Evolutionary conservation across 2,329 filamentous ascomycete genomes (phyloP).

Genomic region (Cordyceps sp.): DNA sequence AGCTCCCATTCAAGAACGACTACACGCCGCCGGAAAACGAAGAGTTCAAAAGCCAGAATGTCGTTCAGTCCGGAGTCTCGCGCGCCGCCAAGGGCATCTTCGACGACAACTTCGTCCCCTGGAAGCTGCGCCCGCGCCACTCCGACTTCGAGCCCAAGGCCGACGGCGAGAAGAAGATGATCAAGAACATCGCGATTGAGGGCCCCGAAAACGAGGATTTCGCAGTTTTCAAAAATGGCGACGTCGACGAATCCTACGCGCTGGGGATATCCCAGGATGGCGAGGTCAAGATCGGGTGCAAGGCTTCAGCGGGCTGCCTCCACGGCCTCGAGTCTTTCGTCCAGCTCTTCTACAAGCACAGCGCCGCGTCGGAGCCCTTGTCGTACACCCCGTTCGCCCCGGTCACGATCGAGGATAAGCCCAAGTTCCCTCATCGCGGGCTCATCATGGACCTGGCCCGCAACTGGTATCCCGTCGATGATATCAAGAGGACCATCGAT

Average conservation of each 20-base stretch:
- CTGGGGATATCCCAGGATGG: conserved; percentile 43
- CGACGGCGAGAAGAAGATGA: conserved; percentile 22
- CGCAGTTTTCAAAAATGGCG: conserved; percentile 40
- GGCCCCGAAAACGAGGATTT: conserved; percentile 38
- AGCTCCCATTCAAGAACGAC: conserved; percentile 7
- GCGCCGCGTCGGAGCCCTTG: conserved; percentile 13
- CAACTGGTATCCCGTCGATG: conserved; percentile 48
- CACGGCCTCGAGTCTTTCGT: conserved; percentile 58
- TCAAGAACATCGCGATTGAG: conserved; percentile 42
- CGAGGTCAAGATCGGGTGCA: conserved; percentile 43
- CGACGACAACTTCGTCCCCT: conserved; percentile 53
- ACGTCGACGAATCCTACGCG: conserved; percentile 62
- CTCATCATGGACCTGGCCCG: conserved; percentile 65
- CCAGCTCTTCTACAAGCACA: conserved; percentile 65
- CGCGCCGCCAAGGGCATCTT: conserved; percentile 49
- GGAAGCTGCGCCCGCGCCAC: conserved; percentile 55
- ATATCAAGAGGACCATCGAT: conserved; percentile 63
- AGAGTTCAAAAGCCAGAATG: conserved; percentile 29
- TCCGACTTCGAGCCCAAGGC: conserved; percentile 45
- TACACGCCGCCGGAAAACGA: conserved; percentile 21
- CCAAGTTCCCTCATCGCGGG: conserved; percentile 62
- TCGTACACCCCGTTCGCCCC: conserved; percentile 56
- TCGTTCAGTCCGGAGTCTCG: conserved; percentile 37
- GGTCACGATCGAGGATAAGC: conserved; percentile 51
- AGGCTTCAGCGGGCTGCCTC: conserved; percentile 50